Base-by-base conservation (phyloP, 768 basidiomycete species). In the Naganishia randhawae region DNA sequence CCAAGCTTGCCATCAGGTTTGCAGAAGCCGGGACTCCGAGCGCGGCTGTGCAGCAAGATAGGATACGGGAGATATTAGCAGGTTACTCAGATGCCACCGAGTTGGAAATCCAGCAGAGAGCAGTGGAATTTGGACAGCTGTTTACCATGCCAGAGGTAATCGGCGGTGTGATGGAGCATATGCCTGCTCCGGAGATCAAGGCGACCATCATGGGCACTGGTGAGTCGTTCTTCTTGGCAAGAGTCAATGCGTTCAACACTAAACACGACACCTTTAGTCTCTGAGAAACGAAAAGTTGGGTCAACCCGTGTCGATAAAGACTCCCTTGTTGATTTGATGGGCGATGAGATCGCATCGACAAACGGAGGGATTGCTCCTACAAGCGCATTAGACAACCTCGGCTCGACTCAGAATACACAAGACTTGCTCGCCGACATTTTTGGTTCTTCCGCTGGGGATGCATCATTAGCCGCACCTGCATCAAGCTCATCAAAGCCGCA, bases 181-280 rank as follows among this genome's bases (percentile, higher is more conserved):
- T 99, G 96, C 96, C 96, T n/a, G 90, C 92, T 6, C 96, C 96
- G 1, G 96, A 99, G 78, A 81, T 98, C 71, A 96, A 94, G 81
- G 89, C 90, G n/a, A 97, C 95, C 2, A 90, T 98, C 1, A 89
- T 95, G 84, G 96, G 92, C 52, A 85, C 89, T 69, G 90, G 92
- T 94, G 72, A 71, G 79, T 72, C 16, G 25, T 22, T 19, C 86
- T 81, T 16, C 17, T 17, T 17, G 37, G 9, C 41, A 50, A 31
- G 11, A 32, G 10, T n/a, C 50, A 16, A 33, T 17, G 25, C 31
- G 39, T 4, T 11, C 2, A 2, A 7, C 50, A 29, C 27, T n/a
- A 16, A n/a, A 11, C 27, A 19, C 29, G 29, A 14, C 33, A 31
- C 16, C 41, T 39, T 10, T 72, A 94, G 92, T 93, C 63, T 94